Percentiles rank a stretch among this genome's conserved stretches.
These are phyloP conservation scores for Ramularia collo-cygni DNA, from an alignment of 2,329 filamentous ascomycete species.

Conservation along the genomic window DNA sequence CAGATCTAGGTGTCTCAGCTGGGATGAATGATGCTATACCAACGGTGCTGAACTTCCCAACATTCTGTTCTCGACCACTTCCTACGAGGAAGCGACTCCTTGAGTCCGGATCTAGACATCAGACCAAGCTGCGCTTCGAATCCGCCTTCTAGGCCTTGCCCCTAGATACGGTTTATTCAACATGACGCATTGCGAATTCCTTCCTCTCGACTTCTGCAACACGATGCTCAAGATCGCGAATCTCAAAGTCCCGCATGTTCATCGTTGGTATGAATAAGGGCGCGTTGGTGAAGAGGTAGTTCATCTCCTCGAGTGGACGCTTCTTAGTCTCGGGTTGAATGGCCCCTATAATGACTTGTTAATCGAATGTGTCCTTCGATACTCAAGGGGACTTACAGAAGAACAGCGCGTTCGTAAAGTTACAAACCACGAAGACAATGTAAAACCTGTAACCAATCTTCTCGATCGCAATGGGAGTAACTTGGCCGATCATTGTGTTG, in stretches of 20 bases:
- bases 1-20: no score
- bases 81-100: no score
- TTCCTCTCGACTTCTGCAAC: slow-evolving; percentile 53
- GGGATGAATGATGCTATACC: no score
- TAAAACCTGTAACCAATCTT: slow-evolving; percentile 52
- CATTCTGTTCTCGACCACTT: no score
- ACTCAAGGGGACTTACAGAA: slow-evolving; percentile 42
- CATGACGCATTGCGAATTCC: slow-evolving; percentile 24
- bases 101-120: no score
- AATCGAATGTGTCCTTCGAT: background rate
- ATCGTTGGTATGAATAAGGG: slow-evolving; percentile 56
- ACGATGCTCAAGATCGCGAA: slow-evolving; percentile 53
- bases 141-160: no score
- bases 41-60: no score
- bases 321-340: slow-evolving; percentile 60
- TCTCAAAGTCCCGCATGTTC: slow-evolving; percentile 47
- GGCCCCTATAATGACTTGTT: slow-evolving; percentile 32
- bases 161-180: slow-evolving; percentile 15
- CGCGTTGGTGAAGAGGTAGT: slow-evolving; percentile 54
- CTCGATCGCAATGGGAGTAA: slow-evolving; percentile 55
- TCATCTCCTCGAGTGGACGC: slow-evolving; percentile 62
- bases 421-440: slow-evolving; percentile 59
- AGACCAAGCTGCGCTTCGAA: no score
- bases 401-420: slow-evolving; percentile 60
- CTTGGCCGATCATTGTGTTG: slow-evolving; percentile 68